phyloP scores from a whole-genome alignment of 805 yeast species.

The Candida pini region DNA sequence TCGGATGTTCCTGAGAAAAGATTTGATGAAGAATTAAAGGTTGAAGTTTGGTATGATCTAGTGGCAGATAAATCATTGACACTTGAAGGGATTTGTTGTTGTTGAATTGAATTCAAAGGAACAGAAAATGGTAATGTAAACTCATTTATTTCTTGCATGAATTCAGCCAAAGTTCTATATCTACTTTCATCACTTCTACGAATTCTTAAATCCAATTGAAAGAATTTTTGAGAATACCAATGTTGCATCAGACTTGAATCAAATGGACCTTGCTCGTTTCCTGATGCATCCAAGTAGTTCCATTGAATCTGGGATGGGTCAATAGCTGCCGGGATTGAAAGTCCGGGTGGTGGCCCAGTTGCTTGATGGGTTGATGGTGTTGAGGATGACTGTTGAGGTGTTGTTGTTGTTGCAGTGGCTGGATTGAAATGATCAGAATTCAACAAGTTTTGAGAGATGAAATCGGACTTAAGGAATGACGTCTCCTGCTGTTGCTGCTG shows the following conservation, averaged over 20 bases:
- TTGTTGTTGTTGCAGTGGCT: neutral
- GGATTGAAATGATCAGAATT: neutral
- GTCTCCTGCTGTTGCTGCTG: slow-evolving; percentile 1
- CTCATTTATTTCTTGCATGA: slow-evolving; percentile 45
- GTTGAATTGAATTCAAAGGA: slow-evolving; percentile 39
- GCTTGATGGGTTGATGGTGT: slow-evolving; percentile 2
- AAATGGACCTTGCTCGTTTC: slow-evolving; percentile 79
- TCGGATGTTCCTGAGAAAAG: too few species aligned
- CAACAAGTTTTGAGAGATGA: slow-evolving; percentile 1
- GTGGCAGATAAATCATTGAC: slow-evolving; percentile 1
- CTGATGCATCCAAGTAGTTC: slow-evolving; percentile 68
- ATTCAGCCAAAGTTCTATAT: slow-evolving; percentile 47
- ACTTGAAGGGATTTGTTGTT: slow-evolving; percentile 7
- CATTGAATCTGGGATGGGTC: slow-evolving; percentile 43
- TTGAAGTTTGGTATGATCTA: slow-evolving; percentile 3
- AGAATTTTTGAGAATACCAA: slow-evolving; percentile 63
- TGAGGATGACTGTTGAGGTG: slow-evolving; percentile 1
- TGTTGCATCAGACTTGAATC: slow-evolving; percentile 67
- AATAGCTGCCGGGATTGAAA: slow-evolving; percentile 6
- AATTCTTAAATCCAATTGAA: slow-evolving; percentile 47
- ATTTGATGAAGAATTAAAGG: too few species aligned
- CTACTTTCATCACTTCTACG: slow-evolving; percentile 51
- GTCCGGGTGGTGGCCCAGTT: slow-evolving; percentile 13
- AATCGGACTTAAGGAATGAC: too few species aligned
- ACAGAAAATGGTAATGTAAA: slow-evolving; percentile 55